Evolutionary conservation across 1,284 basidiomycete genomes (phyloP), one percentile per base, ranked within the genome.

Genomic region (Malassezia equina): DNA sequence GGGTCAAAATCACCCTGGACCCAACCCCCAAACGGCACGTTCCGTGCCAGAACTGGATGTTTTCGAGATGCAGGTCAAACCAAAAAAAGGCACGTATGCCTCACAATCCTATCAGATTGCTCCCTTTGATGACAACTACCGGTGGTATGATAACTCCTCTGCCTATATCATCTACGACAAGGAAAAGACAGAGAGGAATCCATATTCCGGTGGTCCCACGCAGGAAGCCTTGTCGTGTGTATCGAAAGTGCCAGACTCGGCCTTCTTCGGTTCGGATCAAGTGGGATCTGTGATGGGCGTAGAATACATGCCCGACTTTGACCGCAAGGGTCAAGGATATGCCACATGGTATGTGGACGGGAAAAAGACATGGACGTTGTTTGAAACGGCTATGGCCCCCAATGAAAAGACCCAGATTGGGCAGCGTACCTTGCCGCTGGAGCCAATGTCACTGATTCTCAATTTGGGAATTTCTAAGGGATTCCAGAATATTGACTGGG

Each of bases 11-110:
- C 68, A 68, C 41, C 69, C 64, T 0, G 71, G 71, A 0, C 72
- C 72, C 11, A 62, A 64, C 50, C 50, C 47, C 41, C 64, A 67
- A 27, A 66, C 69, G 21, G 75, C 63, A 15, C 67, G 75, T 21
- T 61, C 63, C 4, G 62, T 67, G 8, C 75, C 75, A 7, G 75
- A 76, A 56, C 57, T 76, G 31, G 75, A 76, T 44, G 64, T 75
- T 19, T 63, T 72, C 45, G 72, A 76, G 55, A 66, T 69, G 5
- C 80, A 83, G 62, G 78, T 78, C 80, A 76, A 83, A 82, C 68
- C 29, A 19, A 56, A 60, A 33, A 36, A 56, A 12, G 73, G 59
- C 57, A 63, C 64, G 27, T 63, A 60, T 31, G 71, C 66, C 3
- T 75, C 69, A 57, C 62, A 68, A 57, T 73, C 72, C n/a, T 60